Evolutionary conservation across 1,139 yeast genomes (phyloP), one percentile per base, ranked within the genome.

Genomic region (Geotrichum restrictum): DNA sequence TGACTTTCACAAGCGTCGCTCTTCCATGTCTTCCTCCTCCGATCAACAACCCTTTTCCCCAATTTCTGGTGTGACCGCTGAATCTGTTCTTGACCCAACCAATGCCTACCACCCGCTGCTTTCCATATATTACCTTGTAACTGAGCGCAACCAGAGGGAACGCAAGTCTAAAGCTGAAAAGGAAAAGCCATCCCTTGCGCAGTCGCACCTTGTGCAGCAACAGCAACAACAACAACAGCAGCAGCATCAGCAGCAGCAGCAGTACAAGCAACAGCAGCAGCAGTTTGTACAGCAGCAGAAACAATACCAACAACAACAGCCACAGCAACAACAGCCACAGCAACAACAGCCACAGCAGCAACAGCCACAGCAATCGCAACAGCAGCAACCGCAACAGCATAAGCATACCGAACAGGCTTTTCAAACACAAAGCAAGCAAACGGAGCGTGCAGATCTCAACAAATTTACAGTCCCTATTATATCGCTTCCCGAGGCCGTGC

Each of bases 81-180:
- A 37, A n/a, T 13, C 32, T 8, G 48, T 52, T 3, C 80, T 79
- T 1, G 95, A 88, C 67, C 97, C 97, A n/a, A 87, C 96, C 0
- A 78, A 80, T 53, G 95, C 94, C 0, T 93, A 79, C 69, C 96
- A 89, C 68, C 98, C 98, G 0, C 74, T 91, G 59, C 71, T 93
- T 11, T 88, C 96, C 1, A 84, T 93, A 37, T 94, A 94, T 67
- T 85, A 80, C 65, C 75, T 94, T 61, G 96, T 91, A 21, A 82
- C 80, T 53, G 99, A 93, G 69, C 81, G 80, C 62, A 79, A 95
- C 79, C 86, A 74, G 72, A 74, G 72, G 77, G 85, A 22, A 79
- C 85, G 70, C 78, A 74, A 54, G 53, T 79, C 36, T 14, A 73
- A 59, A 32, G 63, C 64, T 34, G 19, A 48, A 18, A 57, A 63